These are phyloP conservation scores for Xylaria sp. DNA, from an alignment of 2,329 filamentous ascomycete genomes.

Conservation along the genomic window DNA sequence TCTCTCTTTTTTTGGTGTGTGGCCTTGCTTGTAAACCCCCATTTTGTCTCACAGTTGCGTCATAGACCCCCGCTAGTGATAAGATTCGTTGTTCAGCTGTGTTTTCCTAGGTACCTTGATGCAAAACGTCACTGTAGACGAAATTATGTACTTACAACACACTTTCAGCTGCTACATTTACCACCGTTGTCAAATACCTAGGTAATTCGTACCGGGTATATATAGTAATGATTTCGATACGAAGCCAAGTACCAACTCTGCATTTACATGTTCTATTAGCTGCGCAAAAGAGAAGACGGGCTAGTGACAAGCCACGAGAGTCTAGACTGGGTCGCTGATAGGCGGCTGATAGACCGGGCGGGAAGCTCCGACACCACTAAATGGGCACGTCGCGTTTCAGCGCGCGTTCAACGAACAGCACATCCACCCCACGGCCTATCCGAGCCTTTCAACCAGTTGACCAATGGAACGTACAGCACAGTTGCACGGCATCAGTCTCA, in stretches of 20 bases:
- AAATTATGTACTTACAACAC: background rate
- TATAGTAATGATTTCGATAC: no score
- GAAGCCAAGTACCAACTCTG: background rate
- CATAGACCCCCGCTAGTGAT: background rate
- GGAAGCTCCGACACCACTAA: background rate
- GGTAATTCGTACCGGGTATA: no score
- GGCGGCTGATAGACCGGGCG: background rate
- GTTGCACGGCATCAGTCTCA: background rate
- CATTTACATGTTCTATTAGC: background rate
- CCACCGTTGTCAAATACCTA: no score
- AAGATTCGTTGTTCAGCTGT: no score
- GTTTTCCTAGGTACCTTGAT: background rate
- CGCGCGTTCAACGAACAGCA: background rate
- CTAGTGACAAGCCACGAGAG: background rate
- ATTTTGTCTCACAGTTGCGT: background rate
- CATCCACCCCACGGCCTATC: background rate
- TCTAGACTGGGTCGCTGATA: background rate
- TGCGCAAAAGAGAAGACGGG: background rate
- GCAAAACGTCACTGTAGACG: background rate
- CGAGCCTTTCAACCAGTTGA: no score
- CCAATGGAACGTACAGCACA: background rate
- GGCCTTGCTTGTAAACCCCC: background rate
- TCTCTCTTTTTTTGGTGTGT: no score
- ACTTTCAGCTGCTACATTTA: background rate
- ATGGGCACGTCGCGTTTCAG: background rate